A percentile compares a stretch with the other conserved stretches of the same genome.
phyloP scores from a whole-genome alignment of 306 rosid genomes.

The Quercus wislizeni region DNA sequence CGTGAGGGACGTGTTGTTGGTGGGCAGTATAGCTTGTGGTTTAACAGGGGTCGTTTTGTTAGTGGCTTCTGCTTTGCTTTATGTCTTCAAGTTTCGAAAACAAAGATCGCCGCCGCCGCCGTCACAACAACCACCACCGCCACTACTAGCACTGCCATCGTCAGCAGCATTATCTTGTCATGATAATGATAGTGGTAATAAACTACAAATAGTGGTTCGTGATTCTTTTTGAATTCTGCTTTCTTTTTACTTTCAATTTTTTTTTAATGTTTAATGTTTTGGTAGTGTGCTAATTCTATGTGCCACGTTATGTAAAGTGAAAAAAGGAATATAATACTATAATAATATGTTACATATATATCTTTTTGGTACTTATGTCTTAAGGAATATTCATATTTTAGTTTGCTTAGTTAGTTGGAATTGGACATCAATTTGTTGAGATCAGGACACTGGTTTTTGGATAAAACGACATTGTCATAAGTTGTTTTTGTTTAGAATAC shows the following conservation, averaged over 20 bases:
- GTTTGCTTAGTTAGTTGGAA: too few species aligned
- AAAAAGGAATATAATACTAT: background rate
- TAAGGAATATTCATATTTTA: too few species aligned
- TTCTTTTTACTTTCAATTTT: background rate
- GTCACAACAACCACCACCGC: background rate
- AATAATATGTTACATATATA: background rate
- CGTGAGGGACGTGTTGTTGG: conserved; percentile 39
- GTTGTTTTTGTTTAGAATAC: too few species aligned
- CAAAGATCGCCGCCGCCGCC: background rate
- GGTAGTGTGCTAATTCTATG: too few species aligned
- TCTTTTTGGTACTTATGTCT: background rate
- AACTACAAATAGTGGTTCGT: conserved; percentile 30
- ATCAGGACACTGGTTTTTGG: too few species aligned
- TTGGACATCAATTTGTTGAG: too few species aligned
- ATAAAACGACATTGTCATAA: too few species aligned
- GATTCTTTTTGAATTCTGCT: background rate
- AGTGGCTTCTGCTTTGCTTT: conserved; percentile 54
- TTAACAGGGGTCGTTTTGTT: conserved; percentile 69
- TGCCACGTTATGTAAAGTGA: background rate
- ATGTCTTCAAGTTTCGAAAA: conserved; percentile 38
- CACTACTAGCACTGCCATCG: background rate
- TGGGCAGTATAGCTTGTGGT: conserved; percentile 71
- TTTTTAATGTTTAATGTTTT: background rate
- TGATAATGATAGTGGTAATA: conserved; percentile 12
- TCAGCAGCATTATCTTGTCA: conserved; percentile 10